phyloP scores from a whole-genome alignment of 2,329 filamentous ascomycete species.

The Kalmusia sp. region DNA sequence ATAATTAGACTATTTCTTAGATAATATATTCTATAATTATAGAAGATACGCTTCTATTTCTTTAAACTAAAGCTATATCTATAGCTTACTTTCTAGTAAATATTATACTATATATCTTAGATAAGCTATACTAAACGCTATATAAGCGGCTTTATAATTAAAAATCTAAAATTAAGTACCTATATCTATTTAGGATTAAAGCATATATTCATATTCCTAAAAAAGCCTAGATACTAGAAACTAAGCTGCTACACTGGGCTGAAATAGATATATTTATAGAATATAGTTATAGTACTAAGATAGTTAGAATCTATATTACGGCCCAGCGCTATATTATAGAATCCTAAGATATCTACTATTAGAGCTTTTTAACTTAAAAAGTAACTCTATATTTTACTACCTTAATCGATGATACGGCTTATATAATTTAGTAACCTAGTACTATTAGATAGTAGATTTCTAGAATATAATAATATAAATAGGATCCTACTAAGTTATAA shows the following conservation, averaged over 20 bases:
- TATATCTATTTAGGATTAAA: constrained; percentile 1
- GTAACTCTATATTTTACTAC: not conserved
- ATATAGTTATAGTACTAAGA: constrained; percentile 6
- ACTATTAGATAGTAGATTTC: too few relatives aligned
- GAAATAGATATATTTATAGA: constrained; percentile 9
- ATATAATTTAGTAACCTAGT: too few relatives aligned
- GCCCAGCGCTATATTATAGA: not conserved
- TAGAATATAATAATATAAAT: too few relatives aligned
- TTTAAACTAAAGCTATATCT: constrained; percentile 5
- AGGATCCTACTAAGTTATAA: too few relatives aligned
- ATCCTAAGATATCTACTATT: too few relatives aligned
- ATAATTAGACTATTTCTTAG: constrained; percentile 5
- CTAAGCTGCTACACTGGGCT: constrained; percentile 5
- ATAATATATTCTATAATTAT: constrained; percentile 3
- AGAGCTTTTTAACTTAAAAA: constrained; percentile 2
- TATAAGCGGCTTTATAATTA: not conserved
- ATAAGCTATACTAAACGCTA: not conserved
- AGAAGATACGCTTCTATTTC: not conserved
- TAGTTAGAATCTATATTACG: constrained; percentile 3
- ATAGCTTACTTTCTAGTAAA: not conserved
- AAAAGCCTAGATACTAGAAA: not conserved
- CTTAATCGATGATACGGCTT: not conserved
- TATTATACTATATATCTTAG: not conserved
- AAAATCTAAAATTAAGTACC: not conserved
- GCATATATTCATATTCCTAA: not conserved